Conservation (phyloP, 164 flowering plant species). For the Piper longum region DNA sequence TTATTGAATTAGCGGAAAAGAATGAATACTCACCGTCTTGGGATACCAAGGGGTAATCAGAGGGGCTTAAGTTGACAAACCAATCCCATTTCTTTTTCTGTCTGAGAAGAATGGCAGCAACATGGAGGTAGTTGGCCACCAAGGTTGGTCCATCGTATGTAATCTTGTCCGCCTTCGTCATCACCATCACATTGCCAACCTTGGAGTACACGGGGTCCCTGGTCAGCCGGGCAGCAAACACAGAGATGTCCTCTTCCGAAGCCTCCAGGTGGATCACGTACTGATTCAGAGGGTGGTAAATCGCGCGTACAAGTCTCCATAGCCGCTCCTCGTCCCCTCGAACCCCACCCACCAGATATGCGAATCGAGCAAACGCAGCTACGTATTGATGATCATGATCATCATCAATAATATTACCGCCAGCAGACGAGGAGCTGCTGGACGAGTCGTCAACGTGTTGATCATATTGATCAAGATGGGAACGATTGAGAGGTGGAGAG, state of each 20-base stretch:
- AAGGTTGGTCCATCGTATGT: slow-evolving; percentile 90
- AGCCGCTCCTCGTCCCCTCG: slow-evolving; percentile 46
- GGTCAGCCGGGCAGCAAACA: slow-evolving; percentile 34
- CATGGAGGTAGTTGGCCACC: slow-evolving; percentile 77
- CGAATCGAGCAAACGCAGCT: slow-evolving; percentile 39
- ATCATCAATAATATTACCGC: slow-evolving; percentile 10
- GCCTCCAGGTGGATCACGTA: slow-evolving; percentile 69
- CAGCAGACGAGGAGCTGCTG: slow-evolving; percentile 22
- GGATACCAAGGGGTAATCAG: slow-evolving; percentile 80
- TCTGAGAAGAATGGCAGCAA: slow-evolving; percentile 51
- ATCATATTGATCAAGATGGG: too few relatives aligned
- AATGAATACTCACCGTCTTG: slow-evolving; percentile 49
- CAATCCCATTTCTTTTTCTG: slow-evolving; percentile 63
- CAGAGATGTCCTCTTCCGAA: slow-evolving; percentile 28
- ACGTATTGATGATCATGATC: too few relatives aligned
- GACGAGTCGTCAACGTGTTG: too few relatives aligned
- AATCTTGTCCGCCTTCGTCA: slow-evolving; percentile 55
- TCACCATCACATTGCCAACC: slow-evolving; percentile 65
- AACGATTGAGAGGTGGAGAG: slow-evolving; percentile 13
- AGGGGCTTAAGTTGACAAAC: slow-evolving; percentile 89
- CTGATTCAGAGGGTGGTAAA: slow-evolving; percentile 65
- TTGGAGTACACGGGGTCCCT: slow-evolving; percentile 26
- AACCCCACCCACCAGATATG: slow-evolving; percentile 73
- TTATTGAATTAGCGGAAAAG: neutral
- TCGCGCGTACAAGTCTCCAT: slow-evolving; percentile 36